These are phyloP conservation scores for Arctostaphylos glauca DNA, from an alignment of 148 eudicot species.

Conservation along the genomic window DNA sequence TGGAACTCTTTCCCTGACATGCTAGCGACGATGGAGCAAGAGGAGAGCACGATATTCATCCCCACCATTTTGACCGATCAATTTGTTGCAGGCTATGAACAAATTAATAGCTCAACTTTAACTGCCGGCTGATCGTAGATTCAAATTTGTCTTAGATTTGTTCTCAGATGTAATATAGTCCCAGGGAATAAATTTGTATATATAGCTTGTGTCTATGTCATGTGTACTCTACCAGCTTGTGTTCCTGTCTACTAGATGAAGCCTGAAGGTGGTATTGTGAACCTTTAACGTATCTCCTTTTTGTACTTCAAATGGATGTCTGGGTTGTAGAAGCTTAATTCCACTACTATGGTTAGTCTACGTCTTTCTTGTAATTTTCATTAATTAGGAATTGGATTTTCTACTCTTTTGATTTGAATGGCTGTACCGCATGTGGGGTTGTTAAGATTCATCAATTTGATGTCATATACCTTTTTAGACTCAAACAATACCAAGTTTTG, in stretches of 20 bases:
- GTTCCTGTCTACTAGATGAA: neutral
- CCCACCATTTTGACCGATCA: slow-evolving; percentile 23
- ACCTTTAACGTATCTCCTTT: neutral
- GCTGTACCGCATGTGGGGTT: too few relatives aligned
- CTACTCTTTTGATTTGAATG: too few relatives aligned
- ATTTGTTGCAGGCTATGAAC: slow-evolving; percentile 21
- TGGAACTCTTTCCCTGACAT: slow-evolving; percentile 62
- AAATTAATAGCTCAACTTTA: slow-evolving; percentile 17
- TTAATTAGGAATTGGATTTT: too few relatives aligned
- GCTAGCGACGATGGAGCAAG: slow-evolving; percentile 38
- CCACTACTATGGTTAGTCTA: neutral
- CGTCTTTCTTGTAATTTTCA: too few relatives aligned
- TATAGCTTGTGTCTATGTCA: neutral
- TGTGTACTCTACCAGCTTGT: neutral
- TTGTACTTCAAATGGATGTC: neutral
- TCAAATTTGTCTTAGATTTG: neutral
- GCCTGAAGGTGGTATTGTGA: neutral
- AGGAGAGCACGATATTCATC: slow-evolving; percentile 35
- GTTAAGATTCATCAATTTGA: too few relatives aligned
- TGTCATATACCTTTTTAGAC: too few relatives aligned
- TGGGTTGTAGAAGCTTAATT: neutral
- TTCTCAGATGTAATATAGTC: neutral
- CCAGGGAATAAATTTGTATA: neutral
- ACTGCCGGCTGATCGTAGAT: slow-evolving; percentile 23
- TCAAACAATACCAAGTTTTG: too few relatives aligned